These are phyloP conservation scores for Babesia gibsoni DNA, from an alignment of 169 alveolate genomes.

Conservation along the genomic window DNA sequence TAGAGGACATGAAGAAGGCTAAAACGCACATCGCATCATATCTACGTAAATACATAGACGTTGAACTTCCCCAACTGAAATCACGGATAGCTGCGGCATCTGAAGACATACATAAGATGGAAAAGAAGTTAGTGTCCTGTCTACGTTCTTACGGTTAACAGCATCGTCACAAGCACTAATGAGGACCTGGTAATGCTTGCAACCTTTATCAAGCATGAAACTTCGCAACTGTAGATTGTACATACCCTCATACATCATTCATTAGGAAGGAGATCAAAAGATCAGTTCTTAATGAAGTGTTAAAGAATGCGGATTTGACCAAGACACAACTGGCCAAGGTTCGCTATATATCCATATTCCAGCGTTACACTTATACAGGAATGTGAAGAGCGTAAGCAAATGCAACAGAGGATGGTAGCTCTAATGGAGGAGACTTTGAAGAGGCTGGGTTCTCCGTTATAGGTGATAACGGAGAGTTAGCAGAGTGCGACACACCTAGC, in stretches of 20 bases:
- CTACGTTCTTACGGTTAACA: not conserved
- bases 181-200: slow-evolving; percentile 58
- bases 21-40: slow-evolving; percentile 55
- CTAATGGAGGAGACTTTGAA: slow-evolving; percentile 65
- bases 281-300: slow-evolving; percentile 13
- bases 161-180: slow-evolving; percentile 34
- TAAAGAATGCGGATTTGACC: slow-evolving; percentile 9
- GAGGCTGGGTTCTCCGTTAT: slow-evolving; percentile 54
- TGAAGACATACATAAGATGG: slow-evolving; percentile 37
- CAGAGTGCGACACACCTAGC: too few species aligned
- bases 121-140: slow-evolving; percentile 25
- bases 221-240: slow-evolving; percentile 30
- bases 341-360: not conserved
- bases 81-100: slow-evolving; percentile 14
- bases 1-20: slow-evolving; percentile 49
- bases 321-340: slow-evolving; percentile 48
- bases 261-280: slow-evolving; percentile 40
- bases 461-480: not conserved
- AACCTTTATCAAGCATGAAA: slow-evolving; percentile 45
- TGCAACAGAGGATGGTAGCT: slow-evolving; percentile 34
- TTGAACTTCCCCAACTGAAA: slow-evolving; percentile 53
- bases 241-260: too few species aligned
- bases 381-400: slow-evolving; percentile 56
- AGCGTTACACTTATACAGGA: slow-evolving; percentile 28
- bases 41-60: slow-evolving; percentile 38